phyloP scores from a whole-genome alignment of 805 yeast species.

The Wickerhamomyces hampshirensis region DNA sequence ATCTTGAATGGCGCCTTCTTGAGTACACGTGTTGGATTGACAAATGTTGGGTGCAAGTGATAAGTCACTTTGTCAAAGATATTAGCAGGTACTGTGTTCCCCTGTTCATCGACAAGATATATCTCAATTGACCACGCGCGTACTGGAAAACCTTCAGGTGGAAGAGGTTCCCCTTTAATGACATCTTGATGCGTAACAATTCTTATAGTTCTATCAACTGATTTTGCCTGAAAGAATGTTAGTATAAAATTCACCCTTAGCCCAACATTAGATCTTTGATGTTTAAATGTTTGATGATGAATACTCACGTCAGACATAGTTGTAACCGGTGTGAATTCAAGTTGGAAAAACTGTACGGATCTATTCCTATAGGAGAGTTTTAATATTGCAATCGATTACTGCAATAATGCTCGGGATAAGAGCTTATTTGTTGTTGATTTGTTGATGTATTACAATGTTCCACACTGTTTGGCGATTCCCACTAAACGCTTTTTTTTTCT shows the following conservation, averaged over 20 bases:
- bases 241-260: not conserved
- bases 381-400: too few relatives aligned
- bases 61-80: constrained; percentile 91
- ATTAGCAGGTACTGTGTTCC: constrained; percentile 79
- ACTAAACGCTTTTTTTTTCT: not conserved
- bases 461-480: not conserved
- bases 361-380: too few relatives aligned
- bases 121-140: constrained; percentile 88
- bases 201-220: constrained; percentile 80
- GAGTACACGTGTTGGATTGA: constrained; percentile 77
- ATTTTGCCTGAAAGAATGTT: constrained; percentile 5
- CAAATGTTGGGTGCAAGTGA: constrained; percentile 91
- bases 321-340: too few relatives aligned
- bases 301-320: constrained; percentile 4
- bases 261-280: too few relatives aligned
- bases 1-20: constrained; percentile 82
- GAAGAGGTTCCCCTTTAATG: constrained; percentile 75
- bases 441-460: too few relatives aligned
- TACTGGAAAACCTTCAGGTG: constrained; percentile 89
- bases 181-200: constrained; percentile 83
- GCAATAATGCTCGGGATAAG: too few relatives aligned
- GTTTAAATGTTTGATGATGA: not conserved
- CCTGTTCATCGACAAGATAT: constrained; percentile 68
- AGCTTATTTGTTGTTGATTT: too few relatives aligned
- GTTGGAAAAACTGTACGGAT: too few relatives aligned